A percentile compares a stretch with the other conserved stretches of the same genome.
Conservation (phyloP, 805 yeast species). For the Saccharomycopsis sp. region DNA sequence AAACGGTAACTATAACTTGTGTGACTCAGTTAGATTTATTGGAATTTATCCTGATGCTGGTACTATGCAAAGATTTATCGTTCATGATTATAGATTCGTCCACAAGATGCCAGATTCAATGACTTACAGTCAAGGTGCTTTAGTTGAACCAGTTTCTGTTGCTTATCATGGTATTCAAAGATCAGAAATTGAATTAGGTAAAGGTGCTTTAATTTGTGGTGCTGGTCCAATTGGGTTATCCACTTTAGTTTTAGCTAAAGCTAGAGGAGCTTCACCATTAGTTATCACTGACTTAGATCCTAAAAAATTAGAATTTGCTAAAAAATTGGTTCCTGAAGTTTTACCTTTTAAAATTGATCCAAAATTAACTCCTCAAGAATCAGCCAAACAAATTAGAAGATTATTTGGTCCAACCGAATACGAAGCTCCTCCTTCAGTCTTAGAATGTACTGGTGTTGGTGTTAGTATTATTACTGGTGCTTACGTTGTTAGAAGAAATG, state of each 20-base stretch:
- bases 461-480: constrained; percentile 40
- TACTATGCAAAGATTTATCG: constrained; percentile 33
- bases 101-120: constrained; percentile 35
- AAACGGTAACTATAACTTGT: constrained; percentile 36
- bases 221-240: constrained; percentile 57
- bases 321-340: constrained; percentile 39
- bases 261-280: constrained; percentile 47
- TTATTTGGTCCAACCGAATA: constrained; percentile 32
- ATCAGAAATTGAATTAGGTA: constrained; percentile 42
- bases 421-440: constrained; percentile 36
- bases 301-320: constrained; percentile 41
- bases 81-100: constrained; percentile 30
- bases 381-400: constrained; percentile 33
- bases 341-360: constrained; percentile 37
- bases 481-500: constrained; percentile 40
- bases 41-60: constrained; percentile 35
- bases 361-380: constrained; percentile 29
- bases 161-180: constrained; percentile 46
- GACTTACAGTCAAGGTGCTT: constrained; percentile 47
- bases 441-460: constrained; percentile 53
- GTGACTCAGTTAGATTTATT: constrained; percentile 33
- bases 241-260: constrained; percentile 40
- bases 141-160: constrained; percentile 49
- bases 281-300: constrained; percentile 43
- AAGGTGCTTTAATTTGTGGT: constrained; percentile 43